A percentile compares a stretch with the other conserved stretches of the same genome.
Conservation (phyloP, 768 basidiomycete genomes). For the Heimioporus sp. region DNA sequence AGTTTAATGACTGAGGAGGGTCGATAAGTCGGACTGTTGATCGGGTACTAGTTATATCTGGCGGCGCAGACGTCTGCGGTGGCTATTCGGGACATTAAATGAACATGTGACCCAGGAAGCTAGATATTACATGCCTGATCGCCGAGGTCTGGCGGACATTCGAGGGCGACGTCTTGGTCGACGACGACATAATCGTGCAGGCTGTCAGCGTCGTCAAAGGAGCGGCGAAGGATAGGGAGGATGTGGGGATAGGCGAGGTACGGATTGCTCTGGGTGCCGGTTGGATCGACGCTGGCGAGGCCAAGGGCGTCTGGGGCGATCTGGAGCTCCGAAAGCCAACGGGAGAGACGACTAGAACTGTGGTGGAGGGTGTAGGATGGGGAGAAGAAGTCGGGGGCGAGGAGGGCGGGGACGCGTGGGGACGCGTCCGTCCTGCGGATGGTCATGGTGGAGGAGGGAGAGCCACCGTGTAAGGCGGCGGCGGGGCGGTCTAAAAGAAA, state of each 20-base stretch:
- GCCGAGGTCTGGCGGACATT: constrained; percentile 21
- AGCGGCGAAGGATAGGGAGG: constrained; percentile 25
- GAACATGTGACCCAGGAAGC: constrained; percentile 18
- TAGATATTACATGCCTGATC: constrained; percentile 27
- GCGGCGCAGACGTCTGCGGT: constrained; percentile 19
- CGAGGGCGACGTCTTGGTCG: constrained; percentile 29
- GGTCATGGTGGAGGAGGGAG: constrained; percentile 33
- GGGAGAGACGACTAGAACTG: constrained; percentile 40
- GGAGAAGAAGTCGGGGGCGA: constrained; percentile 10
- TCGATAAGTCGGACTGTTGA: constrained; percentile 35
- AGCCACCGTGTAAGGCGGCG: constrained; percentile 12
- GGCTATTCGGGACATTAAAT: constrained; percentile 22
- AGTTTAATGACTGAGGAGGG: constrained; percentile 37
- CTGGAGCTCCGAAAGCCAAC: constrained; percentile 45
- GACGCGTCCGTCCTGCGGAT: constrained; percentile 26
- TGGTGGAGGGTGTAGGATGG: constrained; percentile 23
- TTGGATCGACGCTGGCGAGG: constrained; percentile 21
- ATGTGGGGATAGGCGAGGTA: constrained; percentile 42
- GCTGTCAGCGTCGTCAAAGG: constrained; percentile 33
- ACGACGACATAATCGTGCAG: constrained; percentile 43
- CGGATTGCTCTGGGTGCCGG: constrained; percentile 34
- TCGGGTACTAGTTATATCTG: constrained; percentile 28
- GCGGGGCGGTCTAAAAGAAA: constrained; percentile 14
- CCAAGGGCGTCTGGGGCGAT: constrained; percentile 14
- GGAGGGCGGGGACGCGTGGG: constrained; percentile 3